Base-by-base conservation (phyloP, 495 filamentous ascomycete genomes). In the Recurvomyces mirabilis region DNA sequence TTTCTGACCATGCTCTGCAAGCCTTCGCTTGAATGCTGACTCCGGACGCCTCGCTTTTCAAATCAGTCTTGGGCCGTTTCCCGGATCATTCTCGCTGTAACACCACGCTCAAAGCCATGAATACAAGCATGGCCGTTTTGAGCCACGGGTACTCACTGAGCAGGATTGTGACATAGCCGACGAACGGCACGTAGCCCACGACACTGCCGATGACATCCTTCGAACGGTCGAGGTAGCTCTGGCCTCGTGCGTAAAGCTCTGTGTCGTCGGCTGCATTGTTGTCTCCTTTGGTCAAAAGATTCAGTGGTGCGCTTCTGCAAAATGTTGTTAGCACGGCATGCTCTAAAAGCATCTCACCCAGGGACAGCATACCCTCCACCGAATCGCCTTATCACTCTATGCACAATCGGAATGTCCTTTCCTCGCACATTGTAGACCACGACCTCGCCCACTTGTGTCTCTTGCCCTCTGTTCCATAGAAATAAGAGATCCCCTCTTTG, bases 151-250 rank as follows among this genome's bases (percentile, higher is more conserved):
- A 82, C 62, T 99, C 91, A 45, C 82, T 87, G 41, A 99, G 70
- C 66, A 99, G 72, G 56, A 99, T 99, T 7, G 91, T 99, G 23
- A 96, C 88, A 59, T 96, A 99, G 31, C 91, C 91, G 3, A 99
- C 88, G 57, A 87, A 86, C 0, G 91, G 91, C 31, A 96, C 79
- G 60, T 87, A 99, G n/a, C 77, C 91, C 10, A 87, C 70, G 15
- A 96, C 91, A 58, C 84, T 93, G 22, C 91, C 91, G 37, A 96
- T 87, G 47, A 96, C 88, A 55, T 96, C 89, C 60, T 80, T 73
- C 53, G 71, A 59, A n/a, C 93, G 75, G 51, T 82, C 74, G 21
- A 99, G 71, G 55, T 85, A 87, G 56, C 82, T 80, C 64, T 96
- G 91, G 11, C 79, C 84, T 18, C 70, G 65, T 0, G 88, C 86